phyloP scores from a whole-genome alignment of 805 yeast genomes.

The Clavispora asparagi region DNA sequence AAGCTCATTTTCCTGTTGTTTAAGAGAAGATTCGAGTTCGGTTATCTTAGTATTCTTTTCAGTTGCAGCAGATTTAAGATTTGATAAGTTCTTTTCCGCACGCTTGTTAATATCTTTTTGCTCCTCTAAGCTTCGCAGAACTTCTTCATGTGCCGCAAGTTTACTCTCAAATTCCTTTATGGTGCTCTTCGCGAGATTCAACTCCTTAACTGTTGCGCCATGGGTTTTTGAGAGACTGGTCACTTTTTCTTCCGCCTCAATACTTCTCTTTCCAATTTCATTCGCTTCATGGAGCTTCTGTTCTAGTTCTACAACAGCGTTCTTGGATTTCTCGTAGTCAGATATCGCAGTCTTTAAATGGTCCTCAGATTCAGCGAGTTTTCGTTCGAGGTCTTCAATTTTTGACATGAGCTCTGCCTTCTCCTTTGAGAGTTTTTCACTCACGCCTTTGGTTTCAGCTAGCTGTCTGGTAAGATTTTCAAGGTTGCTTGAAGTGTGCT shows the following conservation, averaged over 20 bases:
- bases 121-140: conserved; percentile 5
- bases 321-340: not conserved
- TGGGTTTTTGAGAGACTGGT: not conserved
- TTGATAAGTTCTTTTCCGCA: not conserved
- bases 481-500: conserved; percentile 33
- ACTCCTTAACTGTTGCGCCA: not conserved
- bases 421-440: conserved; percentile 28
- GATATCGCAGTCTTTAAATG: not conserved
- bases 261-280: conserved; percentile 11
- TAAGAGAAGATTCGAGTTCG: conserved; percentile 16
- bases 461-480: conserved; percentile 24
- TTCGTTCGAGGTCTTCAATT: not conserved
- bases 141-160: conserved; percentile 2
- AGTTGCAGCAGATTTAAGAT: not conserved
- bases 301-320: not conserved
- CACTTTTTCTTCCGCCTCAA: not conserved
- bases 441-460: conserved; percentile 24
- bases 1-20: not conserved
- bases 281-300: conserved; percentile 5
- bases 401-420: conserved; percentile 21
- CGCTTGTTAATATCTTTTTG: conserved; percentile 7
- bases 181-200: not conserved
- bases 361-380: not conserved
- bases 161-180: conserved; percentile 1
- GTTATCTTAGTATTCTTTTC: conserved; percentile 17